Conservation (phyloP, 2,329 filamentous ascomycete genomes). For the Colletotrichum salicis region DNA sequence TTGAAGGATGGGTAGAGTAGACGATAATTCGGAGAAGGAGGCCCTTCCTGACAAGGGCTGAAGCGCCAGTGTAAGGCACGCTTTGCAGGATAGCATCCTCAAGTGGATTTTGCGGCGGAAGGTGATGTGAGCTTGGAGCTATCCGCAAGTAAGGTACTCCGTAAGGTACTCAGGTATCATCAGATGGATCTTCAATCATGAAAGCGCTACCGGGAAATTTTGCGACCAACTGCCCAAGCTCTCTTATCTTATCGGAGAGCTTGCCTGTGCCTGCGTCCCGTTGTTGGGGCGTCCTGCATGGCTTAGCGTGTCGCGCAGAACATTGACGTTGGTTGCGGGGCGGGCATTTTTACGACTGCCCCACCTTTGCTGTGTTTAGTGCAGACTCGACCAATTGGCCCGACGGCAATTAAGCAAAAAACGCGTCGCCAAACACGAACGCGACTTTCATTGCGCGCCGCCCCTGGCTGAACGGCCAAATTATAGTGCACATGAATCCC, state of each 20-base stretch:
- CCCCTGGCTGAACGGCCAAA: slow-evolving; percentile 19
- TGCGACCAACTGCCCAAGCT: background rate
- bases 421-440: slow-evolving; percentile 35
- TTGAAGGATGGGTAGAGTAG: background rate
- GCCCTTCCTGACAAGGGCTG: background rate
- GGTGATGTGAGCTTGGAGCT: background rate
- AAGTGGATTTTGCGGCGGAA: background rate
- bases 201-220: slow-evolving; percentile 6
- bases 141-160: too few species aligned
- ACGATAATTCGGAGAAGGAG: background rate
- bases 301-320: background rate
- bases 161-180: background rate
- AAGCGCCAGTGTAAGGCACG: slow-evolving; percentile 4
- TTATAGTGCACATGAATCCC: slow-evolving; percentile 26
- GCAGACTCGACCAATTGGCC: slow-evolving; percentile 15
- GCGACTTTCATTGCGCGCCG: slow-evolving; percentile 25
- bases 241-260: slow-evolving; percentile 13
- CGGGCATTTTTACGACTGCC: background rate
- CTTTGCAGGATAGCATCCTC: slow-evolving; percentile 6
- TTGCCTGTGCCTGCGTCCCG: too few species aligned
- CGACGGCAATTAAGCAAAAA: slow-evolving; percentile 26
- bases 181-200: background rate
- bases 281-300: background rate
- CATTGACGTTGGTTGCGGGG: slow-evolving; percentile 5
- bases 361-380: background rate